Conservation (phyloP, 2,329 filamentous ascomycete species). For the Leptographium procerum region DNA sequence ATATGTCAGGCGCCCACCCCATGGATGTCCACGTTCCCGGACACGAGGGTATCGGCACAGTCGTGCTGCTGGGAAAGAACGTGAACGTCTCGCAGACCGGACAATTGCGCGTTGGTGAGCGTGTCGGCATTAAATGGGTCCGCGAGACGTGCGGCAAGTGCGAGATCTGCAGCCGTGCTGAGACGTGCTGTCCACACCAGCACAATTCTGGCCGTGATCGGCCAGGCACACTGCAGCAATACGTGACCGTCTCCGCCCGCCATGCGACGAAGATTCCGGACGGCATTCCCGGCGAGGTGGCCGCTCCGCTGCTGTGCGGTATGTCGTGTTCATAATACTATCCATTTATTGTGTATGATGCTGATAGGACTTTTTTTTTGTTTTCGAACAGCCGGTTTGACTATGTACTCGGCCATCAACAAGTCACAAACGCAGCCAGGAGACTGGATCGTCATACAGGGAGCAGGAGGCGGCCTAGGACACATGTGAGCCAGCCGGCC, state of each 20-base stretch:
- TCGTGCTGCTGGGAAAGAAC: not conserved
- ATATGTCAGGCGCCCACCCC: conserved; percentile 5
- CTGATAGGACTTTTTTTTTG: not conserved
- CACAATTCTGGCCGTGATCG: conserved; percentile 8
- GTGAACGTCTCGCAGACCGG: not conserved
- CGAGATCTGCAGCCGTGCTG: conserved; percentile 7
- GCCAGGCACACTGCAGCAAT: conserved; percentile 6
- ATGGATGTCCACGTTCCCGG: conserved; percentile 6
- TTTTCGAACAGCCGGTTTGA: conserved; percentile 1
- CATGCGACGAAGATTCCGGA: conserved; percentile 1
- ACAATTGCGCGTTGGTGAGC: conserved; percentile 1
- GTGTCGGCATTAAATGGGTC: conserved; percentile 9
- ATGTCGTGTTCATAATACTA: not conserved
- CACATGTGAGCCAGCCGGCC: not conserved
- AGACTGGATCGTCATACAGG: conserved; percentile 2
- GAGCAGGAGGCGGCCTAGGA: conserved; percentile 1
- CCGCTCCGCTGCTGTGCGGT: conserved; percentile 6
- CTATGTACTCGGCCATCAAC: conserved; percentile 3
- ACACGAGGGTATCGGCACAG: conserved; percentile 3
- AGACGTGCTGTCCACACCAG: conserved; percentile 4
- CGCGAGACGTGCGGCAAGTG: conserved; percentile 3
- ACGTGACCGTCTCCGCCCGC: not conserved
- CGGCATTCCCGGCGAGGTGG: conserved; percentile 1
- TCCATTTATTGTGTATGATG: not conserved
- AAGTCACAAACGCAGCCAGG: not conserved